These are phyloP conservation scores for Santalum album DNA, from an alignment of 164 flowering plant genomes.

Conservation along the genomic window DNA sequence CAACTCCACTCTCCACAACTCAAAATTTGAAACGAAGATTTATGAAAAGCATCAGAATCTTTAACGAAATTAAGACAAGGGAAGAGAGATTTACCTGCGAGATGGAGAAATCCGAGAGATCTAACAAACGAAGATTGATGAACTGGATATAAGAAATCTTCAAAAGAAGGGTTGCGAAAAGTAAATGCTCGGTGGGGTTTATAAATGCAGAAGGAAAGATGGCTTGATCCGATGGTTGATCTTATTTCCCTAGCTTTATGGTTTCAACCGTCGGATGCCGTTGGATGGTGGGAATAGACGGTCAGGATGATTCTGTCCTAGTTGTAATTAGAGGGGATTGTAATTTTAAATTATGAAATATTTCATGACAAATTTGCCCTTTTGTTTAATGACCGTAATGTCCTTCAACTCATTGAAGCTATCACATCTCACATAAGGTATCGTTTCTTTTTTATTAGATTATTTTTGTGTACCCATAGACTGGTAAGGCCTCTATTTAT, in stretches of 20 bases:
- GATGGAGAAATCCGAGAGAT: not conserved
- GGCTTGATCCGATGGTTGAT: conserved; percentile 13
- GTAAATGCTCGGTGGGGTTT: no score
- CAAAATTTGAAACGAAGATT: no score
- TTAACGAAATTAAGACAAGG: no score
- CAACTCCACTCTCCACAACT: no score
- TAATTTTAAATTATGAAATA: conserved; percentile 11
- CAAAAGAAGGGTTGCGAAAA: not conserved
- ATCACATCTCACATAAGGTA: no score
- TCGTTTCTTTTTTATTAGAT: no score
- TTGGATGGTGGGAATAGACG: conserved; percentile 13
- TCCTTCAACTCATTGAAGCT: no score
- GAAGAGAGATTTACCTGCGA: not conserved
- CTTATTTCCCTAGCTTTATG: conserved; percentile 20
- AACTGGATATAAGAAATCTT: not conserved
- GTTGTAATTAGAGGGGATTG: not conserved
- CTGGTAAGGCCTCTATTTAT: no score
- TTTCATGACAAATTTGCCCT: conserved; percentile 1
- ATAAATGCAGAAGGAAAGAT: conserved; percentile 4
- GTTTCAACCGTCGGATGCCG: conserved; percentile 13
- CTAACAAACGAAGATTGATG: not conserved
- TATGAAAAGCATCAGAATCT: no score
- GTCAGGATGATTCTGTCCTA: not conserved
- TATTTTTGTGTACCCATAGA: no score
- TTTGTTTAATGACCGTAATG: no score